These are phyloP conservation scores for Hura crepitans DNA, from an alignment of 441 rosid genomes.

Conservation along the genomic window DNA sequence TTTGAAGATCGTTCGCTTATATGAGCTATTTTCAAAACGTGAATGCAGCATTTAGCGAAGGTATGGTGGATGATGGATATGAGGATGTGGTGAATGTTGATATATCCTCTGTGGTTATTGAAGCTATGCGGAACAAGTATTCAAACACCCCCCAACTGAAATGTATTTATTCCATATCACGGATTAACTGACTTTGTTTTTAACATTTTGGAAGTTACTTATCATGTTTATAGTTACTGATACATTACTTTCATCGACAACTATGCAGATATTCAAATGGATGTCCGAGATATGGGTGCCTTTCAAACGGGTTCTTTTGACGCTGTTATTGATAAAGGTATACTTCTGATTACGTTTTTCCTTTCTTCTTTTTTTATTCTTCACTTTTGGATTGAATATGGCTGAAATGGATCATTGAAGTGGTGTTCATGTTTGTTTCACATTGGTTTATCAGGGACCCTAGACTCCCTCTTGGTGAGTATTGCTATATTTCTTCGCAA, in stretches of 20 bases:
- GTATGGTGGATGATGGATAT: constrained; percentile 74
- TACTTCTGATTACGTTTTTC: background rate
- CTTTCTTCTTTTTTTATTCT: background rate
- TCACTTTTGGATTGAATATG: background rate
- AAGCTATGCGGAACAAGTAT: constrained; percentile 55
- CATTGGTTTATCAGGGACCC: constrained; percentile 54
- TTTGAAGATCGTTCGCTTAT: background rate
- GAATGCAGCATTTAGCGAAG: constrained; percentile 61
- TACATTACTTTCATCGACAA: constrained; percentile 13
- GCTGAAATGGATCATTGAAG: background rate
- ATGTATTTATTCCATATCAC: constrained; percentile 39
- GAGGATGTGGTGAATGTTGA: constrained; percentile 68
- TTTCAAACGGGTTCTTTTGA: constrained; percentile 61
- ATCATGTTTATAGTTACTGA: background rate
- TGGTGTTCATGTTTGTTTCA: constrained; percentile 21
- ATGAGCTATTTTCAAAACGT: background rate
- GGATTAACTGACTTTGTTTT: background rate
- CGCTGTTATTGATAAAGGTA: constrained; percentile 79
- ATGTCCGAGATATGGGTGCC: constrained; percentile 65
- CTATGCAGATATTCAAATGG: constrained; percentile 59
- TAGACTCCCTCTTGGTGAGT: constrained; percentile 83
- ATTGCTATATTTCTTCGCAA: background rate
- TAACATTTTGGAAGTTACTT: background rate
- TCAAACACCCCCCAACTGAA: constrained; percentile 54
- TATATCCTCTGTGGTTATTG: constrained; percentile 68